phyloP scores from a whole-genome alignment of 768 basidiomycete genomes.

The Lepiota brunneoincarnata region DNA sequence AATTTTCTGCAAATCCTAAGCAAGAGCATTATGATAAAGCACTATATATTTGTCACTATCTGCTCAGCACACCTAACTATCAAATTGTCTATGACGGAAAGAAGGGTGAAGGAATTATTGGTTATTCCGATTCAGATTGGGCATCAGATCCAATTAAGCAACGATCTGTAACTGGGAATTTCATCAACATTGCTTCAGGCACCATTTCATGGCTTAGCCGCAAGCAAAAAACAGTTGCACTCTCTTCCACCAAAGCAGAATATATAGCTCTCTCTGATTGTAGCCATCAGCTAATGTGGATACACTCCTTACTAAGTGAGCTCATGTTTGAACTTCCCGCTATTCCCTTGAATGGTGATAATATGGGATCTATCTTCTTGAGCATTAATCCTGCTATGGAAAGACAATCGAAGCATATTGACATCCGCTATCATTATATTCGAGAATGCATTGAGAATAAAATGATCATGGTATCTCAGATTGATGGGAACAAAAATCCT shows the following conservation, averaged over 20 bases:
- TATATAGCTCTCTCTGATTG: conserved; percentile 20
- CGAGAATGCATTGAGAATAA: conserved; percentile 17
- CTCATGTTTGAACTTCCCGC: neutral
- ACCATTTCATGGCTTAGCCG: conserved; percentile 18
- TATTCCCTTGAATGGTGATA: conserved; percentile 7
- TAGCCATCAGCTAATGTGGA: conserved; percentile 14
- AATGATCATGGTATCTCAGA: conserved; percentile 23
- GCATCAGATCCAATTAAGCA: too few relatives aligned
- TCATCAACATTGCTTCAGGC: conserved; percentile 16
- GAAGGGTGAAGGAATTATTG: too few relatives aligned
- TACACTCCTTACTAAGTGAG: conserved; percentile 4
- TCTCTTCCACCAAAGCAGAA: conserved; percentile 23
- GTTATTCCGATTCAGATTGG: too few relatives aligned
- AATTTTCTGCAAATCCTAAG: too few relatives aligned
- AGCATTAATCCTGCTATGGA: conserved; percentile 10
- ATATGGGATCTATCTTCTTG: too few relatives aligned
- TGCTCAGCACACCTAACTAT: too few relatives aligned
- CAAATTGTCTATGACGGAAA: too few relatives aligned
- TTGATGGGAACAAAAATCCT: conserved; percentile 25
- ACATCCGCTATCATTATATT: conserved; percentile 26
- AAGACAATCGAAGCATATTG: too few relatives aligned
- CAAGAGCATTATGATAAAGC: too few relatives aligned
- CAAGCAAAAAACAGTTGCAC: conserved; percentile 17
- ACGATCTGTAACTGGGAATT: too few relatives aligned
- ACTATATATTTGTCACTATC: too few relatives aligned